Conservation (phyloP, 169 alveolate species). For the Babesia sp. region DNA sequence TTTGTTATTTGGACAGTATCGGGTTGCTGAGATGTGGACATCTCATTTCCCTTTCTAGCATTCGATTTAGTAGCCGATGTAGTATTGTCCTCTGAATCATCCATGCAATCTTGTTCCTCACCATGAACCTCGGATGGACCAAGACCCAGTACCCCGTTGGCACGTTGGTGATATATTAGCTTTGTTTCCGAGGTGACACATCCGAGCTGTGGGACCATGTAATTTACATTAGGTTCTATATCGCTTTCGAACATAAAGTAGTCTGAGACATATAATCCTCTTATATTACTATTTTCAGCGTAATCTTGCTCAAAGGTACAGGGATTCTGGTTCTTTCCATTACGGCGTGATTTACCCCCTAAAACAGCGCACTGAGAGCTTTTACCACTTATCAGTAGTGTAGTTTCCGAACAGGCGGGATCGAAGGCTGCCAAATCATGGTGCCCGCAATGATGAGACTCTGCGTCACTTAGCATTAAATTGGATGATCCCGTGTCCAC, state of each 20-base stretch:
- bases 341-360: conserved; percentile 31
- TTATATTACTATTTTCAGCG: conserved; percentile 69
- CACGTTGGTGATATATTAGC: conserved; percentile 66
- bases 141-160: conserved; percentile 76
- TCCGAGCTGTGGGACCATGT: conserved; percentile 23
- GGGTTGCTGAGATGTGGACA: not conserved
- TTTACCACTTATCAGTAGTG: conserved; percentile 50
- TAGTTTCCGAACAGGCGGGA: conserved; percentile 54
- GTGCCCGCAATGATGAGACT: conserved; percentile 68
- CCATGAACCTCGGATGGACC: conserved; percentile 52
- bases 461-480: conserved; percentile 62
- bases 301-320: conserved; percentile 68
- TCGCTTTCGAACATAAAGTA: conserved; percentile 44
- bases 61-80: not conserved
- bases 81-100: not conserved
- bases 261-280: conserved; percentile 68
- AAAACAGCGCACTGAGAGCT: conserved; percentile 40
- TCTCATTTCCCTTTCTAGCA: not conserved
- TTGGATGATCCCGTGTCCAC: conserved; percentile 79
- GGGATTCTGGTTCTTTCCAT: not conserved
- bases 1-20: not conserved
- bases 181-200: conserved; percentile 68
- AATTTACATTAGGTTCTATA: not conserved
- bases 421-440: conserved; percentile 64
- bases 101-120: too few relatives aligned